Evolutionary conservation across 164 flowering plant genomes (phyloP).

Genomic region (Liquidambar formosana): DNA sequence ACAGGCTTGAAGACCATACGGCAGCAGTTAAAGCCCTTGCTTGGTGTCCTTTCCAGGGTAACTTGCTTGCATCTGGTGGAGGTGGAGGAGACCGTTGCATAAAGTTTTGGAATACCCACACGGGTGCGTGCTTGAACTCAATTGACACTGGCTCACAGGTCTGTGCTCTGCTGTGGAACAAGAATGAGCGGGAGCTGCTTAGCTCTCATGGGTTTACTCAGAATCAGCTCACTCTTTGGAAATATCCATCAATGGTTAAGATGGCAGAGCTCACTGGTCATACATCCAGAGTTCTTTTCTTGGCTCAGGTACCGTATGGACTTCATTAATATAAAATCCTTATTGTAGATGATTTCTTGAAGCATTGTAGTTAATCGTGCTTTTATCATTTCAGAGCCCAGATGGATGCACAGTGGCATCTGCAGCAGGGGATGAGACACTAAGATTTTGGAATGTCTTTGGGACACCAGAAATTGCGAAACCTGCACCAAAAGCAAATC

Average conservation of each 20-base stretch:
- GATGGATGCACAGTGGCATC: conserved; percentile 64
- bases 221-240: conserved; percentile 69
- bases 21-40: conserved; percentile 73
- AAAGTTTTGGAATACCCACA: conserved; percentile 69
- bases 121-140: conserved; percentile 65
- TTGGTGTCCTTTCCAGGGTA: conserved; percentile 74
- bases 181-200: conserved; percentile 55
- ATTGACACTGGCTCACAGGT: conserved; percentile 72
- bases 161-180: conserved; percentile 64
- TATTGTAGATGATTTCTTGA: too few relatives aligned
- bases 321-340: too few relatives aligned
- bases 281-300: conserved; percentile 65
- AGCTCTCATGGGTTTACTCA: conserved; percentile 67
- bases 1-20: conserved; percentile 62
- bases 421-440: conserved; percentile 56
- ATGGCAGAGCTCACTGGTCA: conserved; percentile 68
- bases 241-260: conserved; percentile 72
- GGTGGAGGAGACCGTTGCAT: conserved; percentile 63
- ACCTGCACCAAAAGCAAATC: conserved; percentile 32
- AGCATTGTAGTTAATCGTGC: neutral
- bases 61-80: conserved; percentile 63
- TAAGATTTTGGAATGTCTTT: conserved; percentile 54
- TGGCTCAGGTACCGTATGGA: conserved; percentile 52
- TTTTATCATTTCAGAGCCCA: conserved; percentile 37
- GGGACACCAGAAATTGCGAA: conserved; percentile 37